Evolutionary conservation across 169 alveolate species (phyloP), one percentile per base, ranked within the genome.

Genomic region (Plasmodium knowlesi): DNA sequence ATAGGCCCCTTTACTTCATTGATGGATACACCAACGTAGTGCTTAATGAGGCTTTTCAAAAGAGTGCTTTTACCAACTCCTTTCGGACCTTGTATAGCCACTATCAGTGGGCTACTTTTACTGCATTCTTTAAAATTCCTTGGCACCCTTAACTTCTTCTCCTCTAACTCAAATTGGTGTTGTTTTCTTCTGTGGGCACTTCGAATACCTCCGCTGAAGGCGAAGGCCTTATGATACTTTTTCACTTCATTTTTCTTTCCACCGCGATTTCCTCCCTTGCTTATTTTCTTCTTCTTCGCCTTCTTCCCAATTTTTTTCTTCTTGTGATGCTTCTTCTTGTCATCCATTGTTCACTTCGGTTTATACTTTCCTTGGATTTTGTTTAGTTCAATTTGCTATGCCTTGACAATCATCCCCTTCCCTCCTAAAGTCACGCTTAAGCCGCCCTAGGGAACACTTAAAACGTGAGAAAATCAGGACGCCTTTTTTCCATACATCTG

Each of bases 61-160:
- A 99, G 95, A 19, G 99, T 99, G 25, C 99, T 96, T 96, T 99
- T 99, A 3, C 99, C 99, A 85, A 94, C 96, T 84, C 98, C 98
- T 61, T 97, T 89, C 0, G 99, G 98, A 9, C 99, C 99, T 92
- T 99, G 99, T 34, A 99, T 98, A 28, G 98, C 99, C 50, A 95
- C 99, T 95, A 95, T 95, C 32, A 96, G 83, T 3, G 99, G 99
- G 37, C 98, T 98, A 12, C 97, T 97, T 43, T 95, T 97, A 78
- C 96, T 97, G 5, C 98, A 97, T n/a, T 95, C 96, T 91, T 98
- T 98, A 88, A 96, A 97, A 30, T 97, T 83, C 54, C 96, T 95
- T 6, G 96, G 98, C 14, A 93, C 97, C 71, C 97, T 95, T 81
- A 97, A 96, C 43, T 97, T 96, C 78, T 97, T 97, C 46, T 98